A percentile compares a stretch with the other conserved stretches of the same genome.
These are phyloP conservation scores for Aspergillus heteromorphus DNA, from an alignment of 495 filamentous ascomycete genomes.

Conservation along the genomic window DNA sequence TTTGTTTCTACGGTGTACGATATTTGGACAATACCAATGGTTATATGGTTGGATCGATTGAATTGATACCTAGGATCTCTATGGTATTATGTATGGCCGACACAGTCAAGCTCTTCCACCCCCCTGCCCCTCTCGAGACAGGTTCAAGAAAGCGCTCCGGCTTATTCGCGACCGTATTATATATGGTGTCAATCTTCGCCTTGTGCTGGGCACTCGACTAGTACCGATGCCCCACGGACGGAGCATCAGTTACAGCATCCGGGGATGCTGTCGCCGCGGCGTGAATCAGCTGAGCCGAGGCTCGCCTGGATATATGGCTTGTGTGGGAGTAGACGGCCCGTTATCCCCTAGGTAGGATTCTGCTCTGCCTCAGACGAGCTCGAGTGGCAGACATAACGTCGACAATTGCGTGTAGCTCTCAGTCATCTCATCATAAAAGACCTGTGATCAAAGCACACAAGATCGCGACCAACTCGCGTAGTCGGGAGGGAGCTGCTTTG, in stretches of 20 bases:
- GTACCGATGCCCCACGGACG: conserved; percentile 47
- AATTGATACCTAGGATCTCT: neutral
- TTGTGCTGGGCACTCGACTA: conserved; percentile 43
- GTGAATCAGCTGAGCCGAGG: conserved; percentile 16
- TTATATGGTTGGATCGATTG: neutral
- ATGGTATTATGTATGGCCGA: conserved; percentile 50
- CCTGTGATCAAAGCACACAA: neutral
- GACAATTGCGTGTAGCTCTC: neutral
- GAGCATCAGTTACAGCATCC: conserved; percentile 53
- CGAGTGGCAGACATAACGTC: neutral
- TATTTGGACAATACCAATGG: neutral
- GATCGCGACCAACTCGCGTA: neutral
- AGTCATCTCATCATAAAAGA: neutral
- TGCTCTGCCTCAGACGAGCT: too few relatives aligned
- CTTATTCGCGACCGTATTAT: conserved; percentile 77
- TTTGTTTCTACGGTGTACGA: neutral
- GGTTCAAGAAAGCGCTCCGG: conserved; percentile 84
- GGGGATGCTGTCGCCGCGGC: conserved; percentile 52
- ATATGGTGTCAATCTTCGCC: conserved; percentile 46
- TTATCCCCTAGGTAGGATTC: neutral
- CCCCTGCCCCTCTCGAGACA: conserved; percentile 69
- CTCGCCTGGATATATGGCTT: too few relatives aligned
- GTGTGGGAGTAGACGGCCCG: too few relatives aligned
- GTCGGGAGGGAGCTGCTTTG: neutral
- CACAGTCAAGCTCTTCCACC: conserved; percentile 92